Evolutionary conservation across 73 alveolate genomes (phyloP), one percentile per base, ranked within the genome.

Genomic region (Stentor roeselii): DNA sequence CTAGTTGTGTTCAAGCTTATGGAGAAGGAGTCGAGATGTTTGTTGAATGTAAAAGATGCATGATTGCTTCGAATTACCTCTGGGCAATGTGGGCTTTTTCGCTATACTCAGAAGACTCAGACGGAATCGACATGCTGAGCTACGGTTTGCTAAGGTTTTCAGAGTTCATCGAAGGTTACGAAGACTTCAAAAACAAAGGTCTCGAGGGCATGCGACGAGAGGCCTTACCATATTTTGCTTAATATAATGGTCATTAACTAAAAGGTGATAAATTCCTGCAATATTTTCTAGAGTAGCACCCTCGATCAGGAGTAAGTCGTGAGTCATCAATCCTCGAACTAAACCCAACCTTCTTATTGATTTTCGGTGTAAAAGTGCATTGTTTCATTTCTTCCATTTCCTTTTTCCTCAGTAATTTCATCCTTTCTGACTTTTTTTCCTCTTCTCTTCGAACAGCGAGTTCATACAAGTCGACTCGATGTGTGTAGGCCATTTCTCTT

Each of bases 361-460:
- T 40, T 38, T 15, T 34, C n/a, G 84, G 84, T 77, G 60, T 21
- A 40, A 76, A 76, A 21, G 84, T 76, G 77, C 84, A 76, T 39
- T 76, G 35, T 39, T 38, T 76, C 76, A 38, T 27, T 34, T 76
- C 84, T 32, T 76, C 84, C 82, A 21, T 34, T 40, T 76, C 77
- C 75, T 76, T 76, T 36, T 38, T 38, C n/a, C 21, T 34, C 84
- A 14, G 14, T 15, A 30, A 14, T 38, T 38, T 77, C 75, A 34
- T 39, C 14, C 30, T 38, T 15, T 76, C 21, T 1, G 30, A 14
- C 27, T 38, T 39, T 31, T 34, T 76, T 21, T 76, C 80, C 34
- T 67, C 37, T 30, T 30, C 34, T 1, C 11, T 0, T 32, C 37
- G 80, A 67, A 21, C 80, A 27, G 50, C 80, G 41, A 67, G 80